Evolutionary conservation across 2,329 filamentous ascomycete species (phyloP), one percentile per base, ranked within the genome.

Genomic region (Fusarium verticillioides): DNA sequence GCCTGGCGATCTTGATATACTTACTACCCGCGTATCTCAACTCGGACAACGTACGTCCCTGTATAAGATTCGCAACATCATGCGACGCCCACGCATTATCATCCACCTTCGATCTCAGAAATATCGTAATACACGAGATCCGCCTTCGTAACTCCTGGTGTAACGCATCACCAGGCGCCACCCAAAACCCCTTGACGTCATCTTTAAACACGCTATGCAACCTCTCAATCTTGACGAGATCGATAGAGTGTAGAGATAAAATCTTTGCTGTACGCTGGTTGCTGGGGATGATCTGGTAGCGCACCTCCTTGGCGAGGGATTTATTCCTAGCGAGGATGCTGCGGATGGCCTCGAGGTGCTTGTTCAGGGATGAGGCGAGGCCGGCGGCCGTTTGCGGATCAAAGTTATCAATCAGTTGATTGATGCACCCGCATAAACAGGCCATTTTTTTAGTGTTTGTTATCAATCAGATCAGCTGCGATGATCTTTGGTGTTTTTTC

Each of bases 1-100:
- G 70, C 5, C 80, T 69, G 0, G 78, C 78, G 30, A 82, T 79
- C 59, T 81, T 81, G 63, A 82, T 78, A 12, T 82, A 82, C 59
- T 82, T 82, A 34, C 75, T 80, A 0, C 80, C 80, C 0, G 79
- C 78, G 62, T 81, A 80, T 6, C 79, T 66, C 21, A 82, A 42
- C 7, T 82, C 80, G 0, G 77, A 67, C 3, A 73, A 52, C 10
- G 77, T 79, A 0, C 74, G 60, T 2, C 75, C 75, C 16, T 76
- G 71, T 4, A 77, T 66, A 4, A 79, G 36, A 4, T 46, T 47
- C 26, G 76, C 66, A 5, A 81, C 63, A 18, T 68, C 64, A 3
- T 68, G 54, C 1, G 78, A 75, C 12, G 78, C 52, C 50, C 68
- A 63, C 4, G 67, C 65, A n/a, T 75, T 46, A 6, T 69, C 61